Percentiles rank a stretch among this genome's conserved stretches.
Conservation (phyloP, 2,329 filamentous ascomycete species). For the Ascochyta koolunga region DNA sequence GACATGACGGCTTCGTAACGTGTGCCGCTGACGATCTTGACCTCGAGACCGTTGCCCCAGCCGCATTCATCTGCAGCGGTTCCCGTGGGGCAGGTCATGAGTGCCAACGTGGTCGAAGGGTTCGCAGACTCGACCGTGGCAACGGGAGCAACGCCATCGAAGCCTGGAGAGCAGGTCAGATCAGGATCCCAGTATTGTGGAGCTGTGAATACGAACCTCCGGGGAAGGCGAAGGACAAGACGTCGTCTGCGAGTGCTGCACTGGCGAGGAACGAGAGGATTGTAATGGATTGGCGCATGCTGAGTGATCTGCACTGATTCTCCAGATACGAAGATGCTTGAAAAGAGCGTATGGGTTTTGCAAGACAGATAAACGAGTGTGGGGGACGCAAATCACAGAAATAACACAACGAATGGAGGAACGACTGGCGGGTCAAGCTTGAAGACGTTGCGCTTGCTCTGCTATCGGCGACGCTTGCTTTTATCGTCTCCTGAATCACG, state of each 20-base stretch:
- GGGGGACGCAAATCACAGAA: background rate
- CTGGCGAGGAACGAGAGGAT: conserved; percentile 26
- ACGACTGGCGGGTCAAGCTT: conserved; percentile 11
- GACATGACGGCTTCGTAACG: conserved; percentile 30
- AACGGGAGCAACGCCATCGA: conserved; percentile 28
- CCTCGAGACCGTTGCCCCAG: conserved; percentile 29
- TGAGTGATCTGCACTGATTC: conserved; percentile 7
- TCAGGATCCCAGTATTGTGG: background rate
- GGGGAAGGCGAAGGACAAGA: conserved; percentile 31
- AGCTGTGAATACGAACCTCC: conserved; percentile 22
- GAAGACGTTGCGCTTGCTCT: conserved; percentile 13
- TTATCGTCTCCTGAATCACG: conserved; percentile 18
- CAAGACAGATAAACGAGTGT: conserved; percentile 14
- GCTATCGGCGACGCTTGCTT: conserved; percentile 12
- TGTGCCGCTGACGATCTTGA: conserved; percentile 19
- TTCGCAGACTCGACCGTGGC: conserved; percentile 30
- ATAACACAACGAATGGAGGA: conserved; percentile 2
- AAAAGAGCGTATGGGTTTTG: conserved; percentile 1
- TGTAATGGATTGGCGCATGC: conserved; percentile 33
- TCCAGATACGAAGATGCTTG: background rate
- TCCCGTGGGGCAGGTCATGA: conserved; percentile 30
- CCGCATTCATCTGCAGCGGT: conserved; percentile 31
- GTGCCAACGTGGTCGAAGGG: conserved; percentile 30
- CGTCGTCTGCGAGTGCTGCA: conserved; percentile 23
- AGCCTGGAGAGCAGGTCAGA: conserved; percentile 13